Base-by-base conservation (phyloP, 2,329 filamentous ascomycete genomes). In the Stenocarpella maydis region DNA sequence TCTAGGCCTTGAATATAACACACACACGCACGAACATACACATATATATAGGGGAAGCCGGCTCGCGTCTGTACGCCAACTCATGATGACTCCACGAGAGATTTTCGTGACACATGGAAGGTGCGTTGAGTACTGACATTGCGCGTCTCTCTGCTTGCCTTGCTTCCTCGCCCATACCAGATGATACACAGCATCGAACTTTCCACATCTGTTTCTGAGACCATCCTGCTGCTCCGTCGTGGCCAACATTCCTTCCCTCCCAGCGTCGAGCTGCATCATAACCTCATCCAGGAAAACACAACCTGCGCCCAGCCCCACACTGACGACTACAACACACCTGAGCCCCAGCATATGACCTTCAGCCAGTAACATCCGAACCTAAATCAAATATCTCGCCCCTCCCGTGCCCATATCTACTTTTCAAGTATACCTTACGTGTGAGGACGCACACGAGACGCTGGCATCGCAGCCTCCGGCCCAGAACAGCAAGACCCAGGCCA, bases 51-150 rank as follows among this genome's bases (percentile, higher is more conserved):
- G 58, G 58, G 49, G 37, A 9, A 28, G 55, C 31, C 39, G 39
- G 43, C 24, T 21, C 24, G 15, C 21, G 26, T 31, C n/a, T 61
- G 39, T 3, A 31, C 58, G 21, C 41, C 14, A 43, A 63, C 58
- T 49, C 58, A 37, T 17, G 58, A 63, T 63, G 43, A 12, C 49
- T 24, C 19, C 41, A 49, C 43, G 43, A 49, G 26, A 15, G 10
- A 21, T 19, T 37, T n/a, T n/a, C 28, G n/a, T 63, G 28, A 37
- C 58, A 61, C 55, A 63, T 43, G 58, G 58, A 43, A 63, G 24
- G 43, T 26, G 43, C 28, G 58, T 49, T 34, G 58, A 41, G n/a
- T 21, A 12, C 6, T 49, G 43, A 34, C 14, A 24, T 37, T 49
- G 28, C 28, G 26, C 43, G 2, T 37, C 31, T 28, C n/a, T 10